These are phyloP conservation scores for Hortaea sp. DNA, from an alignment of 2,329 filamentous ascomycete genomes.

Conservation along the genomic window DNA sequence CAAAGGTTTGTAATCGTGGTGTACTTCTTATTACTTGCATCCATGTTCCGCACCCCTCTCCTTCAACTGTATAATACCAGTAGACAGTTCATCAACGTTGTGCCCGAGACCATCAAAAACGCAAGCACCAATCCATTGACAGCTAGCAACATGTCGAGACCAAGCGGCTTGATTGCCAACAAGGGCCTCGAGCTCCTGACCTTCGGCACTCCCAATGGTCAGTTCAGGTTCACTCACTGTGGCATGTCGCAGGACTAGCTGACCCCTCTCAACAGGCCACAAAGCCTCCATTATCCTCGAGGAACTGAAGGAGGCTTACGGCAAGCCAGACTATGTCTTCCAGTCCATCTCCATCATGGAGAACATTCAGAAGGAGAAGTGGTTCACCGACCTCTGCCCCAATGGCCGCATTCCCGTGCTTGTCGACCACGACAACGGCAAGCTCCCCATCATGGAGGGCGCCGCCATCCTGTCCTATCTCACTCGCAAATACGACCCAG, in stretches of 20 bases:
- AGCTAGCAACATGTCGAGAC: conserved; percentile 24
- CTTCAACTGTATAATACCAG: background rate
- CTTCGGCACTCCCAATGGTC: conserved; percentile 37
- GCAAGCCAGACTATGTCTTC: conserved; percentile 45
- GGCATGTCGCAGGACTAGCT: background rate
- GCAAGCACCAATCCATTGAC: conserved; percentile 1
- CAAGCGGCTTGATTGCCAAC: conserved; percentile 50
- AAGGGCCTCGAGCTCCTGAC: conserved; percentile 58
- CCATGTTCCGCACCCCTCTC: background rate
- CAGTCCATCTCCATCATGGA: conserved; percentile 50
- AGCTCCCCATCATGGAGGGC: conserved; percentile 43
- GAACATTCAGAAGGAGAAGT: conserved; percentile 57
- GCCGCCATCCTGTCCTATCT: conserved; percentile 35
- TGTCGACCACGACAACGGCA: conserved; percentile 54
- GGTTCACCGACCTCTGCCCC: conserved; percentile 53
- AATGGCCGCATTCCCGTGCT: conserved; percentile 59
- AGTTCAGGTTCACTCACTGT: background rate
- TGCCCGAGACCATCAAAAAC: conserved; percentile 1
- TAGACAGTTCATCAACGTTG: background rate
- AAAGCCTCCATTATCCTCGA: conserved; percentile 55
- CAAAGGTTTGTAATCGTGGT: no score
- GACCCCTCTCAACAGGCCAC: conserved; percentile 9
- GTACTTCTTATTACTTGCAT: no score
- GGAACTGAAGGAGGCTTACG: conserved; percentile 57
- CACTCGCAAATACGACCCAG: conserved; percentile 36